Conservation (phyloP, 495 filamentous ascomycete species). For the Endocarpon pusillum region DNA sequence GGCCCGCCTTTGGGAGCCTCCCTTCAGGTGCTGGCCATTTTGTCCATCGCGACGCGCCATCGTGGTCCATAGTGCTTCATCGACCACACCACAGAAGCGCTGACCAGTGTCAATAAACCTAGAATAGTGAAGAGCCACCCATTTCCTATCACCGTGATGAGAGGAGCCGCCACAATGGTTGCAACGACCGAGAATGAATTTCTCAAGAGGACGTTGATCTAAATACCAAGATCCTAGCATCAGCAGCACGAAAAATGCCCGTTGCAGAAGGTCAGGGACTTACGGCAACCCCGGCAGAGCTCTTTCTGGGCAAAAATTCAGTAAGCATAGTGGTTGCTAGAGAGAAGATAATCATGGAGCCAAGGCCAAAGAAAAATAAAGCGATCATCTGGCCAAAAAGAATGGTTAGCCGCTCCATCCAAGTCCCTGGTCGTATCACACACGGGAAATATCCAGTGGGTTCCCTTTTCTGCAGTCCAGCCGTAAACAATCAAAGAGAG, state of each 20-base stretch:
- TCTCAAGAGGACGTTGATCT: slow-evolving; percentile 53
- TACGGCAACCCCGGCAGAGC: slow-evolving; percentile 66
- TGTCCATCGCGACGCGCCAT: slow-evolving; percentile 58
- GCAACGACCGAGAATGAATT: slow-evolving; percentile 78
- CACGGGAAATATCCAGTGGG: slow-evolving; percentile 47
- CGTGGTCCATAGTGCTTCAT: slow-evolving; percentile 46
- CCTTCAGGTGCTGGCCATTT: slow-evolving; percentile 13
- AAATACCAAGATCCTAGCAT: too few species aligned
- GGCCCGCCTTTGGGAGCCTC: background rate
- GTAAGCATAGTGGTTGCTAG: slow-evolving; percentile 68
- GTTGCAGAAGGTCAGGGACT: too few species aligned
- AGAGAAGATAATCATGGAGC: slow-evolving; percentile 77
- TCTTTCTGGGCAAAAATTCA: slow-evolving; percentile 72
- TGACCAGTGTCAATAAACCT: slow-evolving; percentile 42
- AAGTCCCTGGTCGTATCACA: slow-evolving; percentile 10
- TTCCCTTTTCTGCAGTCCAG: slow-evolving; percentile 40
- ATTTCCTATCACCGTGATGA: slow-evolving; percentile 68
- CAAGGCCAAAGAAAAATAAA: slow-evolving; percentile 78
- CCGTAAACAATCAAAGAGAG: slow-evolving; percentile 49
- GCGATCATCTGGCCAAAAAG: slow-evolving; percentile 39
- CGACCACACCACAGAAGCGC: slow-evolving; percentile 37
- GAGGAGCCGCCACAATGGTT: slow-evolving; percentile 51
- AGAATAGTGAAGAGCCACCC: slow-evolving; percentile 82
- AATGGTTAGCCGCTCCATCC: slow-evolving; percentile 25
- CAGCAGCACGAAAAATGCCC: too few species aligned